Evolutionary conservation across 2,329 filamentous ascomycete species (phyloP).

Genomic region (Apiospora sp.): DNA sequence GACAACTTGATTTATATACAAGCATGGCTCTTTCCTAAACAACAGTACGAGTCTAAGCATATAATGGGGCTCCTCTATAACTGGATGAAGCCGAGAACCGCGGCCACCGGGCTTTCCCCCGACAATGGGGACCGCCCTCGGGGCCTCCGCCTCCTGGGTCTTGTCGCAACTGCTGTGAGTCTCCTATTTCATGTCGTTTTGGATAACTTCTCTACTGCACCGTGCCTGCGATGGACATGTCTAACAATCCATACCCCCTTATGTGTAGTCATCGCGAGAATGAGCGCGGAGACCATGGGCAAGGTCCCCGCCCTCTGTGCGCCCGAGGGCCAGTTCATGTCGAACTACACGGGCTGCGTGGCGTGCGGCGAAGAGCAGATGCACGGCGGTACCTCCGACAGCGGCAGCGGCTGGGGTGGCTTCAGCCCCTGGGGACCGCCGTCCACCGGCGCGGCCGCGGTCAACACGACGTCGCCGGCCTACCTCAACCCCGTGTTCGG

Average conservation of each 20-base stretch:
- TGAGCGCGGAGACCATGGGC: background rate
- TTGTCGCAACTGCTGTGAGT: background rate
- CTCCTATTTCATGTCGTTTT: too few species aligned
- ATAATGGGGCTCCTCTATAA: background rate
- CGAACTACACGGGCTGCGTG: background rate
- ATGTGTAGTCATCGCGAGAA: background rate
- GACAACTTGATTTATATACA: background rate
- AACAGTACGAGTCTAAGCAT: background rate
- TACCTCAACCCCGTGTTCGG: background rate
- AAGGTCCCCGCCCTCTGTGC: slow-evolving; percentile 1
- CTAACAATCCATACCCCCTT: background rate
- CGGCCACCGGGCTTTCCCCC: background rate
- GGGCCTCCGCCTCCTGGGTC: background rate
- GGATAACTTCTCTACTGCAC: too few species aligned
- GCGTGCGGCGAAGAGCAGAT: background rate
- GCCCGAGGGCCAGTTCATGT: background rate
- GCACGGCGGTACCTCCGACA: background rate
- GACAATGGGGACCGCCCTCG: background rate
- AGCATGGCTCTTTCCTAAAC: background rate
- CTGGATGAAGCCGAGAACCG: background rate
- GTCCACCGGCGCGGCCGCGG: background rate
- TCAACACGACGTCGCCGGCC: background rate
- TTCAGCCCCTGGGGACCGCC: background rate
- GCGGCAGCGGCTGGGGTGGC: background rate
- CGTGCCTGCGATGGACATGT: background rate